phyloP scores from a whole-genome alignment of 495 filamentous ascomycete genomes.

The Aspergillus incahuasiensis region DNA sequence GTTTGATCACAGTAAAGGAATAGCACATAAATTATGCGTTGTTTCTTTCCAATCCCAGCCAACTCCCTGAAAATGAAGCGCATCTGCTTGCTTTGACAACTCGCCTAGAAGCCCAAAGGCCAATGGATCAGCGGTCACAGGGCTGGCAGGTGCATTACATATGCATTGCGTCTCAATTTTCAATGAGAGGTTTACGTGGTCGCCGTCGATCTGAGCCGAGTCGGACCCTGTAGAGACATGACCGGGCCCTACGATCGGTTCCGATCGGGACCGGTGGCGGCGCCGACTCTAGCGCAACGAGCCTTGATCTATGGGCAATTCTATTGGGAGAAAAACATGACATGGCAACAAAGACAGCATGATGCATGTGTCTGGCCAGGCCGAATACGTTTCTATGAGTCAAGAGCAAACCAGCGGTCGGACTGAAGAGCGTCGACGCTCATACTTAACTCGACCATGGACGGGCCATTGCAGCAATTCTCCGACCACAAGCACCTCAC shows the following conservation, averaged over 20 bases:
- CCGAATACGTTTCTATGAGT: conserved; percentile 5
- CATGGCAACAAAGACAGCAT: not conserved
- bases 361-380: conserved; percentile 11
- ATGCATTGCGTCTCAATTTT: not conserved
- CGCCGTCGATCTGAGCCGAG: not conserved
- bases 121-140: not conserved
- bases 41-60: conserved; percentile 10
- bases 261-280: conserved; percentile 12
- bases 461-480: not conserved
- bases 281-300: conserved; percentile 6
- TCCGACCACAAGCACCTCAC: too few relatives aligned
- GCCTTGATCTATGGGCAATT: not conserved
- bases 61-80: not conserved
- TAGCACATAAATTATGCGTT: not conserved
- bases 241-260: conserved; percentile 25
- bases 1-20: not conserved
- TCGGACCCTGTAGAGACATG: not conserved
- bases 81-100: not conserved
- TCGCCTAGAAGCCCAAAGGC: not conserved
- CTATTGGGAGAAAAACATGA: conserved; percentile 6
- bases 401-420: not conserved
- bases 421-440: not conserved
- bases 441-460: conserved; percentile 1
- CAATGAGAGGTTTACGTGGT: not conserved
- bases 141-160: not conserved